phyloP scores from a whole-genome alignment of 176 grass and related monocot genomes.

The Oryza glumipatula region DNA sequence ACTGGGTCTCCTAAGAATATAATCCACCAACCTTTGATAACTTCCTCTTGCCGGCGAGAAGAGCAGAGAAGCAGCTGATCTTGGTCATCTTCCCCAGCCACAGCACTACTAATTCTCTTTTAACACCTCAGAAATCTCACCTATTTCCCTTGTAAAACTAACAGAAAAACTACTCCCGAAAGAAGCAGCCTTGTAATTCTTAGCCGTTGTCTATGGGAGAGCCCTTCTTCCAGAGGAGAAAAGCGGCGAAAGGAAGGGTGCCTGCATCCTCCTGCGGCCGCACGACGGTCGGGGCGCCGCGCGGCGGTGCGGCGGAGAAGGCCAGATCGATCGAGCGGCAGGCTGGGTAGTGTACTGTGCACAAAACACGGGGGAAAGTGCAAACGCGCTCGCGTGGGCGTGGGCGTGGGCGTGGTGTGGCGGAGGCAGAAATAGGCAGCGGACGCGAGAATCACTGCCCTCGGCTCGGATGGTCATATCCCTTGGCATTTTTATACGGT shows the following conservation, averaged over 20 bases:
- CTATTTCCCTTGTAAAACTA: neutral
- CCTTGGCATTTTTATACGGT: neutral
- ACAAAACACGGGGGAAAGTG: neutral
- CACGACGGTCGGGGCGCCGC: constrained; percentile 63
- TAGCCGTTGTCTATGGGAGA: constrained; percentile 73
- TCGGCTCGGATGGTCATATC: neutral
- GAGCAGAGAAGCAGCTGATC: constrained; percentile 65
- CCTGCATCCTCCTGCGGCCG: constrained; percentile 47
- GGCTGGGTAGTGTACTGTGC: neutral
- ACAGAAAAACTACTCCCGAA: neutral
- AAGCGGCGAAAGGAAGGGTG: constrained; percentile 40
- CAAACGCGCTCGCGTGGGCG: neutral
- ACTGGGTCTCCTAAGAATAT: too few species aligned
- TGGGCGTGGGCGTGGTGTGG: neutral
- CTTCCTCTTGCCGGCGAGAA: constrained; percentile 60
- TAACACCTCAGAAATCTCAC: neutral
- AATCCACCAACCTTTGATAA: constrained; percentile 52
- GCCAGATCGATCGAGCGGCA: constrained; percentile 34
- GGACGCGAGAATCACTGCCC: neutral
- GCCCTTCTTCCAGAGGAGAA: constrained; percentile 54
- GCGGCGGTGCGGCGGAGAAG: constrained; percentile 46
- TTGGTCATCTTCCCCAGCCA: constrained; percentile 54
- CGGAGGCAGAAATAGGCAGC: constrained; percentile 9
- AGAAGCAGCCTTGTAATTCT: neutral
- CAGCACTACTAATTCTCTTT: neutral